Conservation (phyloP, 768 basidiomycete species). For the Ramaria rubella region DNA sequence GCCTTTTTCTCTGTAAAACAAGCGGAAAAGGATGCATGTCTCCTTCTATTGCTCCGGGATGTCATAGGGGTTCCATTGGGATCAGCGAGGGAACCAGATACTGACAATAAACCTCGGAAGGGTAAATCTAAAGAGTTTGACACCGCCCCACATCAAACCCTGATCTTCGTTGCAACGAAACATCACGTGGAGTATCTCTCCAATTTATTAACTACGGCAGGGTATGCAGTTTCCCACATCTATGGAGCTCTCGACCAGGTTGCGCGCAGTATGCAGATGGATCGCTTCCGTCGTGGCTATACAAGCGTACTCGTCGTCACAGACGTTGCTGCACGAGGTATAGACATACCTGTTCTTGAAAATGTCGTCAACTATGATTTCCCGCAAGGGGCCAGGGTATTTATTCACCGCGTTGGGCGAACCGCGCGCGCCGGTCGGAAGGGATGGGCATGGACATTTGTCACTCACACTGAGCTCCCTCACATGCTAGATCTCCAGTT, state of each 20-base stretch:
- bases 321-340: slow-evolving; percentile 95
- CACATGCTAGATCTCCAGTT: slow-evolving; percentile 90
- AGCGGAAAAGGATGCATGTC: slow-evolving; percentile 88
- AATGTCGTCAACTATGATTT: slow-evolving; percentile 99
- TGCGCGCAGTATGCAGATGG: slow-evolving; percentile 86
- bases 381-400: slow-evolving; percentile 86
- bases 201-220: slow-evolving; percentile 66
- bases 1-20: slow-evolving; percentile 91
- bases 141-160: slow-evolving; percentile 80
- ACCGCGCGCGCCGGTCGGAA: slow-evolving; percentile 92
- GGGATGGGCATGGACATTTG: slow-evolving; percentile 96
- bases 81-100: slow-evolving; percentile 24
- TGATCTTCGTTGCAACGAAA: slow-evolving; percentile 94
- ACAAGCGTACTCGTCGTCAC: slow-evolving; percentile 91
- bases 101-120: slow-evolving; percentile 35
- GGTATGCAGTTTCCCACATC: slow-evolving; percentile 88
- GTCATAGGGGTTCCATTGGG: slow-evolving; percentile 76
- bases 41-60: slow-evolving; percentile 78
- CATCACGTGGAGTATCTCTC: slow-evolving; percentile 96
- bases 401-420: slow-evolving; percentile 94
- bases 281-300: slow-evolving; percentile 72
- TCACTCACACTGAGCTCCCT: slow-evolving; percentile 79
- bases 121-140: slow-evolving; percentile 49
- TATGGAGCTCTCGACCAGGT: slow-evolving; percentile 93
- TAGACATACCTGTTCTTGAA: slow-evolving; percentile 94